Conservation (phyloP, 1,284 basidiomycete species). For the Sporisorium scitamineum region DNA sequence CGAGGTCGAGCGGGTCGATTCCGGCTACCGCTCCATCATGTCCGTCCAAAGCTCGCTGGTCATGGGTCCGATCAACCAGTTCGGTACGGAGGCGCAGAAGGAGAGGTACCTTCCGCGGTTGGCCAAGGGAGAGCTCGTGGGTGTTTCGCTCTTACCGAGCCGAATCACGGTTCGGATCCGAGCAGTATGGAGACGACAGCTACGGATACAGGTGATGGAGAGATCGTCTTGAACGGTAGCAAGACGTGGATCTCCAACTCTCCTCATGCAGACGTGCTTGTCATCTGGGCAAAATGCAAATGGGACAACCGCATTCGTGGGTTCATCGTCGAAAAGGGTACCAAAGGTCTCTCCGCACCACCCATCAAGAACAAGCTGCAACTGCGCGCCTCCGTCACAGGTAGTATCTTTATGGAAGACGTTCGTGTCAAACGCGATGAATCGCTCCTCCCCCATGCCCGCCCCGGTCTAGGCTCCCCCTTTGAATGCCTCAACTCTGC, state of each 20-base stretch:
- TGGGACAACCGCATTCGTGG: slow-evolving; percentile 93
- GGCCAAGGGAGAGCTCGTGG: slow-evolving; percentile 87
- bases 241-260: slow-evolving; percentile 96
- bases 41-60: slow-evolving; percentile 95
- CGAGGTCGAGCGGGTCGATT: slow-evolving; percentile 94
- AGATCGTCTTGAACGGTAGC: slow-evolving; percentile 86
- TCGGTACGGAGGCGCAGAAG: slow-evolving; percentile 89
- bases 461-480: slow-evolving; percentile 61
- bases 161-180: slow-evolving; percentile 95
- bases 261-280: slow-evolving; percentile 78
- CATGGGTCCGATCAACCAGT: slow-evolving; percentile 96
- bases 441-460: slow-evolving; percentile 55
- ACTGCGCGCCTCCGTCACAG: slow-evolving; percentile 88
- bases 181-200: slow-evolving; percentile 93
- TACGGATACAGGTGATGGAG: slow-evolving; percentile 81
- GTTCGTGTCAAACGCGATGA: slow-evolving; percentile 57
- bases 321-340: slow-evolving; percentile 91
- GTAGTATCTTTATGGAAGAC: slow-evolving; percentile 84
- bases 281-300: slow-evolving; percentile 94
- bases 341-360: slow-evolving; percentile 85
- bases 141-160: slow-evolving; percentile 97
- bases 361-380: slow-evolving; percentile 93
- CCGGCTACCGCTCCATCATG: slow-evolving; percentile 93
- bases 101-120: slow-evolving; percentile 88
- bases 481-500: slow-evolving; percentile 67